Conservation (phyloP, 2,329 filamentous ascomycete genomes). For the Aspergillus sp. region DNA sequence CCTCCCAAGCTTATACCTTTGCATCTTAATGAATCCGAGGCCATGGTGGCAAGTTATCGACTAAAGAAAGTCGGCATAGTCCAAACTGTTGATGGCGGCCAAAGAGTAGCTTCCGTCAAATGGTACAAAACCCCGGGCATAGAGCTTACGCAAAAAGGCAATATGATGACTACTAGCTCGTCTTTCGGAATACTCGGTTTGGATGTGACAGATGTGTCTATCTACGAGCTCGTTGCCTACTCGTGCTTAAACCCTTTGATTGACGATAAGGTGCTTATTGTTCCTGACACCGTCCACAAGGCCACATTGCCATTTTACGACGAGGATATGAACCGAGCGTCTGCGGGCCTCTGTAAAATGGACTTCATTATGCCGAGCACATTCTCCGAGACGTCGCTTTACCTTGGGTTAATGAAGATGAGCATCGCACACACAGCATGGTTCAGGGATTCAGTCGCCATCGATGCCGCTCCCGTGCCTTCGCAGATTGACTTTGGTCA, state of each 20-base stretch:
- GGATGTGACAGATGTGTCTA: constrained; percentile 52
- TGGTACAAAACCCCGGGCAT: constrained; percentile 51
- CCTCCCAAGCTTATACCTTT: not conserved
- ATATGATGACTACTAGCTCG: constrained; percentile 43
- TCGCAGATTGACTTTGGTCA: constrained; percentile 19
- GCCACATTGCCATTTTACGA: not conserved
- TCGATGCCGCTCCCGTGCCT: constrained; percentile 17
- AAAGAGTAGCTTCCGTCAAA: constrained; percentile 55
- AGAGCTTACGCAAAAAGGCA: constrained; percentile 31
- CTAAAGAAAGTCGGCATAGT: constrained; percentile 56
- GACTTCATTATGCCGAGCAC: constrained; percentile 14
- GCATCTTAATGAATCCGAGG: not conserved
- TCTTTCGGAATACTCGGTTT: constrained; percentile 44
- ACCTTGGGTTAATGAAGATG: constrained; percentile 19
- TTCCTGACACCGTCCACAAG: constrained; percentile 27
- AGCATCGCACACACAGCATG: constrained; percentile 17
- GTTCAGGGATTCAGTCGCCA: constrained; percentile 19
- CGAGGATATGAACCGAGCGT: too few relatives aligned
- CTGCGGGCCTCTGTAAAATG: constrained; percentile 13
- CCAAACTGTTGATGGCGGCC: constrained; percentile 55
- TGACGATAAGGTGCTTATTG: constrained; percentile 55
- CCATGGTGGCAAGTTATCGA: constrained; percentile 19
- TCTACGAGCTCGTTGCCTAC: constrained; percentile 58
- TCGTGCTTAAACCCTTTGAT: constrained; percentile 49
- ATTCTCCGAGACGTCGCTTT: constrained; percentile 12